Conservation (phyloP, 305 asterid species). For the Fraxinus paxiana region DNA sequence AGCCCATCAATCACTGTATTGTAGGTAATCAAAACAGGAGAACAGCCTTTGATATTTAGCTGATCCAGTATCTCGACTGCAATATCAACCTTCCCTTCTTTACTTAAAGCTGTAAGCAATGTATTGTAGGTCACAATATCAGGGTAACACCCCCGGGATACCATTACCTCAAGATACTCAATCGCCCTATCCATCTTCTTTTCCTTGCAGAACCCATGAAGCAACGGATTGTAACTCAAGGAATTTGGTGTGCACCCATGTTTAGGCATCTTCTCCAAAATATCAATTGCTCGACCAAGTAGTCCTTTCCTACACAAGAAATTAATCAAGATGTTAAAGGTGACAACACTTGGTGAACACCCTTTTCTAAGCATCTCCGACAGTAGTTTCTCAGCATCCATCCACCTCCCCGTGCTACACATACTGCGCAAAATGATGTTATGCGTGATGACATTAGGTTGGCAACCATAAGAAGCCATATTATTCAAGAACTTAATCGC, state of each 20-base stretch:
- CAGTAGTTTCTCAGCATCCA: slow-evolving; percentile 81
- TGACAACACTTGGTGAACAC: slow-evolving; percentile 82
- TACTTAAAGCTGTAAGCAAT: slow-evolving; percentile 77
- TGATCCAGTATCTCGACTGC: slow-evolving; percentile 78
- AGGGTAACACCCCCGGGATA: slow-evolving; percentile 75
- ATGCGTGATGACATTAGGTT: slow-evolving; percentile 75
- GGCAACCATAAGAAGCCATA: slow-evolving; percentile 71
- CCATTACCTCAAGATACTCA: slow-evolving; percentile 80
- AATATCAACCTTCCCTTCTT: slow-evolving; percentile 72
- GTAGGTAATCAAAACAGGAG: slow-evolving; percentile 80
- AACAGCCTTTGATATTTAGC: slow-evolving; percentile 54
- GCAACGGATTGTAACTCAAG: slow-evolving; percentile 75
- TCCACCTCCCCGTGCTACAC: slow-evolving; percentile 85
- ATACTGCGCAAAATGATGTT: slow-evolving; percentile 75
- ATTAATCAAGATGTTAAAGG: slow-evolving; percentile 77
- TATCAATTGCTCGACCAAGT: slow-evolving; percentile 66
- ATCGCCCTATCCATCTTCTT: slow-evolving; percentile 84
- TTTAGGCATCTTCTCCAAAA: slow-evolving; percentile 71
- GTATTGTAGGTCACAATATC: slow-evolving; percentile 91
- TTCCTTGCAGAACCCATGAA: slow-evolving; percentile 79
- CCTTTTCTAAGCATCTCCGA: slow-evolving; percentile 76
- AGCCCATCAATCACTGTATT: slow-evolving; percentile 84
- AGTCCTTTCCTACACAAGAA: slow-evolving; percentile 69
- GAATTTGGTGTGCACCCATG: slow-evolving; percentile 79
- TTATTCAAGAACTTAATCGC: slow-evolving; percentile 65